Base-by-base conservation (phyloP, 2,329 filamentous ascomycete genomes). In the Lasiodiplodia gonubiensis region DNA sequence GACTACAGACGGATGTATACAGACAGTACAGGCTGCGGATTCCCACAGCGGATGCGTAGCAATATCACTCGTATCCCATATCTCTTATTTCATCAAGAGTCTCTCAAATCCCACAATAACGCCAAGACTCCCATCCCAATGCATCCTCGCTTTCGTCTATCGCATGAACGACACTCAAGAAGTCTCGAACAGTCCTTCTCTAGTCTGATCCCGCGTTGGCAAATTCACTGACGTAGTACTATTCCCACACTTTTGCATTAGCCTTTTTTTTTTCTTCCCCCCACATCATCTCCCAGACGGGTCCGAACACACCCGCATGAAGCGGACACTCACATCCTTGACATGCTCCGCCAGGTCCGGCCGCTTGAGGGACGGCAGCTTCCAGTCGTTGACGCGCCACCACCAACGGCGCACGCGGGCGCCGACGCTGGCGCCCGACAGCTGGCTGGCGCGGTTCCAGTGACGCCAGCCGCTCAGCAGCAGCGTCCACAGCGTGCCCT, bases 351-450 rank as follows among this genome's bases (percentile, higher is more conserved):
- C 64, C 27, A 59, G 10, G 12, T 64, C 51, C 14, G 27, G 12
- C n/a, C n/a, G 35, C 5, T n/a, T 33, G 0, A 49, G 16, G 1
- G 25, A 18, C 0, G 76, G 77, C 63, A 78, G 70, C 30, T 63
- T 84, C 95, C 95, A 98, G 74, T 96, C 93, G 76, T 98, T 98
- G 21, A 97, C 92, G 25, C 86, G 88, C 83, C 93, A 97, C 94
- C 95, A 99, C 95, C 94, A 98, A 71, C 93, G 85, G 73, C 95
- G 86, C 59, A 95, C 81, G 71, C 87, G 88, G 7, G 92, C 92
- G 25, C 95, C 95, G 18, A 92, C 82, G 30, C 88, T 89, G 72
- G 88, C 88, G 10, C 95, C 95, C 70, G 88, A 89, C 71, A 97
- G 85, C 75, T 89, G 89, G 16, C 92, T 90, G 68, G 86, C 90